phyloP scores from a whole-genome alignment of 371 early-diverging fungal genomes.

The Nematocida sp. region DNA sequence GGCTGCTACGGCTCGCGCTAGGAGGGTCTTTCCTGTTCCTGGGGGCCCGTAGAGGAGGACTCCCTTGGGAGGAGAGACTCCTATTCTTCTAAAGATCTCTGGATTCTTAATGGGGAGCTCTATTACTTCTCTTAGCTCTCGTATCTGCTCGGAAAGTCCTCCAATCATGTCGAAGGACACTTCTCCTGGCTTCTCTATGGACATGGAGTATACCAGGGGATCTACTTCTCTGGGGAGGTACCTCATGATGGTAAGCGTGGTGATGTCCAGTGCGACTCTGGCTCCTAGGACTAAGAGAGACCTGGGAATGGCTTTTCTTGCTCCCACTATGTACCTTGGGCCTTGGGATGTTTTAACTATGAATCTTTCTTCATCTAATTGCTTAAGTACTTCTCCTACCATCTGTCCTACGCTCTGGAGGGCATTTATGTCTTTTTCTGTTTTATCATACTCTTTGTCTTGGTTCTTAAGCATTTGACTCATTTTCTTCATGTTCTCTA shows the following conservation, averaged over 20 bases:
- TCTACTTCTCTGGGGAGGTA: conserved; percentile 95
- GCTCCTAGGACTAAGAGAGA: conserved; percentile 80
- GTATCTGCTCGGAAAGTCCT: conserved; percentile 88
- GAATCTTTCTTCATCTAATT: conserved; percentile 89
- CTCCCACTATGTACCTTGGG: conserved; percentile 96
- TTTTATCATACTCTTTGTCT: conserved; percentile 83
- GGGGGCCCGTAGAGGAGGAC: conserved; percentile 96
- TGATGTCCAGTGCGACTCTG: conserved; percentile 96
- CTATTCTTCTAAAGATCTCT: conserved; percentile 91
- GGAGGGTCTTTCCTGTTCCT: conserved; percentile 76
- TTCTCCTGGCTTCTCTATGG: conserved; percentile 77
- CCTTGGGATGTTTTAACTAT: conserved; percentile 96
- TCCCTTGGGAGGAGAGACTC: conserved; percentile 93
- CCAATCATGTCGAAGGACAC: conserved; percentile 92
- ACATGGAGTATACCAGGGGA: conserved; percentile 97
- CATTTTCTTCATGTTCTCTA: conserved; percentile 36
- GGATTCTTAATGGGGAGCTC: conserved; percentile 96
- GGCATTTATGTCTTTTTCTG: conserved; percentile 93
- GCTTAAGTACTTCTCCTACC: conserved; percentile 94
- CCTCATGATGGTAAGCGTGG: conserved; percentile 96
- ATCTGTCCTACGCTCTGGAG: conserved; percentile 96
- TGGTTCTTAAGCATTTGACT: conserved; percentile 70
- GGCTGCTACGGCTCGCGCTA: conserved; percentile 92
- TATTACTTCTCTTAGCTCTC: conserved; percentile 94
- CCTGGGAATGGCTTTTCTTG: conserved; percentile 83